Conservation (phyloP, 345 rosid species). For the Firmiana major region DNA sequence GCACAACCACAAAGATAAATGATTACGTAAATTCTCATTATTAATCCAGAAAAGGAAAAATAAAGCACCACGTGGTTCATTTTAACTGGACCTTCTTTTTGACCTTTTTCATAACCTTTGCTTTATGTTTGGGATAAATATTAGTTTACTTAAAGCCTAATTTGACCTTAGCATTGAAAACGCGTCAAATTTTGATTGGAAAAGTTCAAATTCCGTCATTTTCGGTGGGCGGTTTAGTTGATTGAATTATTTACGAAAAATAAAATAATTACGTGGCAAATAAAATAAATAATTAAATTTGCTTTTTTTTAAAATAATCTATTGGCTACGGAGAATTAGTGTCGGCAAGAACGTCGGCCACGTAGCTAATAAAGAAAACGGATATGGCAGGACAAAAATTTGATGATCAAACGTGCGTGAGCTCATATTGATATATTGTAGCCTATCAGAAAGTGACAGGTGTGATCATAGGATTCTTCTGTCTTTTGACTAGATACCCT, state of each 20-base stretch:
- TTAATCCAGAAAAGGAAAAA: too few species aligned
- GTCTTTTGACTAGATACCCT: neutral
- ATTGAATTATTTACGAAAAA: neutral
- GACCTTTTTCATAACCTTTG: neutral
- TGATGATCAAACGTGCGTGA: neutral
- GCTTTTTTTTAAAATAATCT: neutral
- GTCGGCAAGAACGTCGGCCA: neutral
- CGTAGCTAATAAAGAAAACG: neutral
- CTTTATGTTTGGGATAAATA: neutral
- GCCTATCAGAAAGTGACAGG: neutral
- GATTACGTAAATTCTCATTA: too few species aligned
- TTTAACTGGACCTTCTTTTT: neutral
- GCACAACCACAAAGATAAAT: neutral
- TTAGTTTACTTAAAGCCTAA: neutral
- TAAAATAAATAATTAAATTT: neutral
- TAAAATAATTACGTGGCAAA: neutral
- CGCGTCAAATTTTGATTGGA: neutral
- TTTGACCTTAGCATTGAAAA: neutral
- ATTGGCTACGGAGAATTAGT: neutral
- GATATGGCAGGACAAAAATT: slow-evolving; percentile 6
- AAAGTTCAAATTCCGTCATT: neutral
- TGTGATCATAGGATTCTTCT: neutral
- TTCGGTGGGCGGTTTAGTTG: neutral
- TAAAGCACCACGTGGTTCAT: slow-evolving; percentile 13
- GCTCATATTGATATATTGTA: neutral